Evolutionary conservation across 805 yeast genomes (phyloP).

Genomic region (Candida broadrunensis): DNA sequence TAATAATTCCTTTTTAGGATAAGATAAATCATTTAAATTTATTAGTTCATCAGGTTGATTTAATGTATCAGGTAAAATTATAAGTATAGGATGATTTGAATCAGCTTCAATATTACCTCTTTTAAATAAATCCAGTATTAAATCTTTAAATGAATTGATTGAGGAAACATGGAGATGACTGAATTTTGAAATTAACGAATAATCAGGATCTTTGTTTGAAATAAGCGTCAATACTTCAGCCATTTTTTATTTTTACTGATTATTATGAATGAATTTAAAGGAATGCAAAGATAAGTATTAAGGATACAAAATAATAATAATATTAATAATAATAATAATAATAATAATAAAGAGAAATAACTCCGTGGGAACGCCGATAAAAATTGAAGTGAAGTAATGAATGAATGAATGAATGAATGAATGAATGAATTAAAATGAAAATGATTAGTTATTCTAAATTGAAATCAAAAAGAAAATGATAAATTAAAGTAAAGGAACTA

Average conservation of each 20-base stretch:
- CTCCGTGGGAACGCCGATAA: neutral
- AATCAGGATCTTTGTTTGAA: slow-evolving; percentile 3
- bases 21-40: slow-evolving; percentile 20
- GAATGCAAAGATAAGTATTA: too few species aligned
- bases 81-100: slow-evolving; percentile 26
- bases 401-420: neutral
- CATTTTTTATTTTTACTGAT: neutral
- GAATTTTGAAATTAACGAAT: too few species aligned
- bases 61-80: slow-evolving; percentile 14
- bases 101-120: slow-evolving; percentile 34
- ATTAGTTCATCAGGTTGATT: neutral
- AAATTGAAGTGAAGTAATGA: neutral
- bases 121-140: slow-evolving; percentile 23
- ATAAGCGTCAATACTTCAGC: slow-evolving; percentile 5
- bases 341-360: neutral
- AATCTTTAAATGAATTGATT: slow-evolving; percentile 9
- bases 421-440: neutral
- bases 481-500: too few species aligned
- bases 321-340: neutral
- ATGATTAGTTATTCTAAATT: too few species aligned
- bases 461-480: too few species aligned
- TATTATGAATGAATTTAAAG: neutral
- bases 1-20: slow-evolving; percentile 26
- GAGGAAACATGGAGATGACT: too few species aligned
- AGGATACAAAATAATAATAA: neutral